Percentiles rank a stretch among this genome's conserved stretches.
Conservation (phyloP, 208 protist genomes). For the Crithidia sp. region DNA sequence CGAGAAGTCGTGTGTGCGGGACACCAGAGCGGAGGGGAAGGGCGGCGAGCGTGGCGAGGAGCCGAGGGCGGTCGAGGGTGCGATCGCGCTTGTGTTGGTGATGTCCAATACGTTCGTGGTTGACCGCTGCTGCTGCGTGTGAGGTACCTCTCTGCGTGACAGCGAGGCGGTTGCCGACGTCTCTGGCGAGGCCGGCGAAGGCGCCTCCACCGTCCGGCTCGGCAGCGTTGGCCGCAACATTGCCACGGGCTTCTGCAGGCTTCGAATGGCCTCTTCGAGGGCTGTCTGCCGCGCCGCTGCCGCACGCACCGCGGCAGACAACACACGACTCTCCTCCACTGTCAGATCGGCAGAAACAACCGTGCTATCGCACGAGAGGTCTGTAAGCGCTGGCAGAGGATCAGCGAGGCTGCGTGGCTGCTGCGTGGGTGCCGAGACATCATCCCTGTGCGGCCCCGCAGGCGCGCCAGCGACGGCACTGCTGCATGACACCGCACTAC, state of each 20-base stretch:
- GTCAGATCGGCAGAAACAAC: neutral
- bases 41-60: conserved; percentile 1
- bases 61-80: neutral
- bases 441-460: neutral
- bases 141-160: neutral
- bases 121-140: neutral
- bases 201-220: conserved; percentile 10
- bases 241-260: neutral
- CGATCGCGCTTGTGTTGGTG: conserved; percentile 5
- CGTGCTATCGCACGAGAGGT: neutral
- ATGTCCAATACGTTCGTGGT: conserved; percentile 4
- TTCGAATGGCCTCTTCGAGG: conserved; percentile 3
- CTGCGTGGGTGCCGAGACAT: neutral
- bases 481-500: no score
- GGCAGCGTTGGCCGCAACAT: neutral
- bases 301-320: conserved; percentile 18
- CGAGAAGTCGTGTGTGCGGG: neutral
- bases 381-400: neutral
- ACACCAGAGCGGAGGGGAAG: neutral
- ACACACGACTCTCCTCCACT: conserved; percentile 13
- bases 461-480: no score
- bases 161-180: neutral
- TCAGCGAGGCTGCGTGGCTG: conserved; percentile 9
- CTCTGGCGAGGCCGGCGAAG: neutral
- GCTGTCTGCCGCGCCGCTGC: conserved; percentile 6